Conservation (phyloP, 306 rosid species). For the Fragaria vesca region DNA sequence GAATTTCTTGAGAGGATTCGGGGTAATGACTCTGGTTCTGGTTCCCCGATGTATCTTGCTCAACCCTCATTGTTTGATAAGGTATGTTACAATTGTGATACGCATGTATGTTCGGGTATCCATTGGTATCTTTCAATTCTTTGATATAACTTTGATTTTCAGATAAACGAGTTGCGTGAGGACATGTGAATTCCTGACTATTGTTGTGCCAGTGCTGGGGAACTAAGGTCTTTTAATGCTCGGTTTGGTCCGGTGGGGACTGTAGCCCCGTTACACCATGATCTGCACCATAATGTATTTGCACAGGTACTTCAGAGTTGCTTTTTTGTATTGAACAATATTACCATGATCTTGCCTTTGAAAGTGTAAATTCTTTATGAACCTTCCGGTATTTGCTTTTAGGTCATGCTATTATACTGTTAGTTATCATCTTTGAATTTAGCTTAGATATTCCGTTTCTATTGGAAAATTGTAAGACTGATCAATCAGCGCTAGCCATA, state of each 20-base stretch:
- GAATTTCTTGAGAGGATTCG: conserved; percentile 69
- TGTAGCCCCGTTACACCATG: conserved; percentile 93
- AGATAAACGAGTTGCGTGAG: conserved; percentile 73
- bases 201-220: conserved; percentile 85
- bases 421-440: neutral
- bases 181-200: conserved; percentile 92
- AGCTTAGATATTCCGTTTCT: too few relatives aligned
- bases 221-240: conserved; percentile 84
- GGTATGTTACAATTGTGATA: conserved; percentile 33
- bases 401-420: neutral
- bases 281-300: conserved; percentile 87
- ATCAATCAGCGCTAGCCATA: neutral
- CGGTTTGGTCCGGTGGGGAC: conserved; percentile 98
- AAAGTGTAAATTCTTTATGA: neutral
- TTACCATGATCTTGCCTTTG: neutral
- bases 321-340: neutral
- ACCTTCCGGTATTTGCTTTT: neutral
- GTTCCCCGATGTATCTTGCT: conserved; percentile 73
- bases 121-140: neutral
- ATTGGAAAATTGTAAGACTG: neutral
- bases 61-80: conserved; percentile 95
- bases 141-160: conserved; percentile 30
- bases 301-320: conserved; percentile 64
- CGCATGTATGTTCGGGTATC: too few relatives aligned
- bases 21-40: conserved; percentile 42